phyloP scores from a whole-genome alignment of 2,329 filamentous ascomycete genomes.

The Lomentospora prolificans region DNA sequence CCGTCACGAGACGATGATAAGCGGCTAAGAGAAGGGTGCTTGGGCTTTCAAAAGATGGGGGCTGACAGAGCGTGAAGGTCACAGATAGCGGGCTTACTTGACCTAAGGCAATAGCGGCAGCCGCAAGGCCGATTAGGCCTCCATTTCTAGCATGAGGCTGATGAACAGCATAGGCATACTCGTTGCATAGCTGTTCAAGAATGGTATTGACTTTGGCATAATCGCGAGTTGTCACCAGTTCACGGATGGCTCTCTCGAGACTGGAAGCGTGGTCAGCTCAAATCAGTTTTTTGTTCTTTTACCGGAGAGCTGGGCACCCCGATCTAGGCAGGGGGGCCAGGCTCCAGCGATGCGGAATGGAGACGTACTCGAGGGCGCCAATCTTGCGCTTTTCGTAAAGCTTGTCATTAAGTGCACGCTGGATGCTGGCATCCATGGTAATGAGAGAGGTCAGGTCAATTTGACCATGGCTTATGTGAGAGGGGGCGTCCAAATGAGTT shows the following conservation, averaged over 20 bases:
- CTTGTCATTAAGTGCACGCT: slow-evolving; percentile 91
- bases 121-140: slow-evolving; percentile 87
- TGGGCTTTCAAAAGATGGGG: too few relatives aligned
- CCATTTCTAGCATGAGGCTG: slow-evolving; percentile 95
- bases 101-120: slow-evolving; percentile 89
- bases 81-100: slow-evolving; percentile 59
- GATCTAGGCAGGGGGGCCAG: background rate
- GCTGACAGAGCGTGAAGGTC: too few relatives aligned
- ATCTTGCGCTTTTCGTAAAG: slow-evolving; percentile 97
- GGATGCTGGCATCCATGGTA: slow-evolving; percentile 78
- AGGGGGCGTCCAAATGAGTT: background rate
- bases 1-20: too few relatives aligned
- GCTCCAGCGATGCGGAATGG: background rate
- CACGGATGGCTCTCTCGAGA: slow-evolving; percentile 82
- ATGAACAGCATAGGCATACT: slow-evolving; percentile 95
- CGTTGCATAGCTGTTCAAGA: slow-evolving; percentile 91
- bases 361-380: slow-evolving; percentile 80
- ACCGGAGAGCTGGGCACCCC: background rate
- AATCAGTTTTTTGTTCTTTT: background rate
- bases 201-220: slow-evolving; percentile 75
- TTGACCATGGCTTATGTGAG: background rate
- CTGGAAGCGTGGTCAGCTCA: slow-evolving; percentile 32
- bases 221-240: slow-evolving; percentile 67
- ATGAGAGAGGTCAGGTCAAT: background rate
- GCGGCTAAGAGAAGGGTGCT: too few relatives aligned